These are phyloP conservation scores for Citropsis articulata DNA, from an alignment of 345 rosid genomes.

Conservation along the genomic window DNA sequence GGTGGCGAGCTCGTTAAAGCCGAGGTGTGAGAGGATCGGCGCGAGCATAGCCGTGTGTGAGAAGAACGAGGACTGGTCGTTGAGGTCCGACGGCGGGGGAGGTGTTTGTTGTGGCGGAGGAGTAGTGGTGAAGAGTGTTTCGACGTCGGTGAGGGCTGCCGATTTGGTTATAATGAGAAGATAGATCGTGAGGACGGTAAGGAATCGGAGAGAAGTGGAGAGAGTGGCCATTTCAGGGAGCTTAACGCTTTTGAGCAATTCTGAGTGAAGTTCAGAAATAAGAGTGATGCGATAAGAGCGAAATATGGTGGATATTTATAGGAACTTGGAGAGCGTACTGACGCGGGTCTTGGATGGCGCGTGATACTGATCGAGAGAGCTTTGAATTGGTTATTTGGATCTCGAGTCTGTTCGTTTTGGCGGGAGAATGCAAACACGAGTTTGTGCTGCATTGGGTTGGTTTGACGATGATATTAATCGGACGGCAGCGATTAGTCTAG, in stretches of 20 bases:
- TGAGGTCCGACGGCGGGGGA: slow-evolving; percentile 9
- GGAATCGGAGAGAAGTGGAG: background rate
- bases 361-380: background rate
- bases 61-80: slow-evolving; percentile 23
- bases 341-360: slow-evolving; percentile 1
- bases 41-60: slow-evolving; percentile 33
- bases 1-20: slow-evolving; percentile 54
- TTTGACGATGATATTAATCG: background rate
- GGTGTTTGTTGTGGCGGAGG: slow-evolving; percentile 10
- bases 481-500: background rate
- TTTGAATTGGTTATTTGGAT: slow-evolving; percentile 1
- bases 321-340: background rate
- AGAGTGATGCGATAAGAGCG: too few species aligned
- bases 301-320: background rate
- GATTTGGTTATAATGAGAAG: slow-evolving; percentile 2
- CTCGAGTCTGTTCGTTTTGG: slow-evolving; percentile 23
- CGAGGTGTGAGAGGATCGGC: slow-evolving; percentile 63
- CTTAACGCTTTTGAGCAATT: background rate
- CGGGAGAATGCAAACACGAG: slow-evolving; percentile 9
- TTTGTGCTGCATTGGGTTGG: background rate
- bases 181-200: slow-evolving; percentile 2
- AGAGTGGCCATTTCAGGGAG: slow-evolving; percentile 29
- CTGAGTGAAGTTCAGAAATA: background rate
- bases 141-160: background rate
- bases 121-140: background rate